phyloP scores from a whole-genome alignment of 352 stramenopile genomes.

The Phytophthora kernoviae region DNA sequence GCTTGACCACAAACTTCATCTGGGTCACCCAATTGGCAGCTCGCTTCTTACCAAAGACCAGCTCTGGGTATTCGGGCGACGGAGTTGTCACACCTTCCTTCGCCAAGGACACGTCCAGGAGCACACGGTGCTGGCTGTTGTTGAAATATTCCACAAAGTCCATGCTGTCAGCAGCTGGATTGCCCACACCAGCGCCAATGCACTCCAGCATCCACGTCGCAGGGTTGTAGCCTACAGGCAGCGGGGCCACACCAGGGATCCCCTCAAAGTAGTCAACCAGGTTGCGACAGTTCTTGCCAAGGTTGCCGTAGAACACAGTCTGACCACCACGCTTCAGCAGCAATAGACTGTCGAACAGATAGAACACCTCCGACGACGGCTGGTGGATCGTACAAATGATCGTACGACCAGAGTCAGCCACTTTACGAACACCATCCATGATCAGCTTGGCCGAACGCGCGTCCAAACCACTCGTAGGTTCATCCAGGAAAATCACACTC shows the following conservation, averaged over 20 bases:
- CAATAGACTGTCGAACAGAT: slow-evolving; percentile 78
- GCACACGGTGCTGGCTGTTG: slow-evolving; percentile 12
- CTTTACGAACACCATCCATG: slow-evolving; percentile 26
- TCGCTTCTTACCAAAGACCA: slow-evolving; percentile 37
- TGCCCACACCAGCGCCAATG: slow-evolving; percentile 51
- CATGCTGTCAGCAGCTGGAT: slow-evolving; percentile 12
- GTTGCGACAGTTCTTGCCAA: slow-evolving; percentile 34
- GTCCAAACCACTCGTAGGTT: slow-evolving; percentile 25
- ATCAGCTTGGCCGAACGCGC: slow-evolving; percentile 22
- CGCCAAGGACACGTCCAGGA: slow-evolving; percentile 13
- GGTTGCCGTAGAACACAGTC: slow-evolving; percentile 44
- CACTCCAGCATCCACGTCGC: slow-evolving; percentile 39
- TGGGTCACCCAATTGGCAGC: slow-evolving; percentile 25
- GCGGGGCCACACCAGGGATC: slow-evolving; percentile 12
- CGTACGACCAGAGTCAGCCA: slow-evolving; percentile 21
- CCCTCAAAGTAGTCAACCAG: slow-evolving; percentile 50
- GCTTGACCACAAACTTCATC: slow-evolving; percentile 34
- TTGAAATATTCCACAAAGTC: slow-evolving; percentile 38
- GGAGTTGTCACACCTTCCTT: slow-evolving; percentile 30
- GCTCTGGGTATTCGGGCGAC: slow-evolving; percentile 20
- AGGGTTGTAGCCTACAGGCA: slow-evolving; percentile 45
- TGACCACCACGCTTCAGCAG: slow-evolving; percentile 54
- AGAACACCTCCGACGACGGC: slow-evolving; percentile 79
- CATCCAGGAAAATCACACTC: slow-evolving; percentile 28
- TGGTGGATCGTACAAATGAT: slow-evolving; percentile 92